Base-by-base conservation (phyloP, 2,329 filamentous ascomycete species). In the Pseudomassariella vexata region DNA sequence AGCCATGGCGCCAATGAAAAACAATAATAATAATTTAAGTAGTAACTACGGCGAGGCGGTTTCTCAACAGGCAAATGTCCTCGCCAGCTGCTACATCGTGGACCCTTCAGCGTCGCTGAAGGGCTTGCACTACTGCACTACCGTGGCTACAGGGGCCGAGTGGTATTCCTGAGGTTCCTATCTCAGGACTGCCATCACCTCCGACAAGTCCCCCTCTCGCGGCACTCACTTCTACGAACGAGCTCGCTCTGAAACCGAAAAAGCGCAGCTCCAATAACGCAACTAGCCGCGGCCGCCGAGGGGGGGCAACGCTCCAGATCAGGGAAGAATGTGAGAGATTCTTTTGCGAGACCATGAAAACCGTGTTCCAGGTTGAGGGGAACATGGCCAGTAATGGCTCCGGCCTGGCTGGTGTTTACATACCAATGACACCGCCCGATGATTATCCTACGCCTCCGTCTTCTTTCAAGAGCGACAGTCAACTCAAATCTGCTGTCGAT, bases 291-390 rank as follows among this genome's bases (percentile, higher is more conserved):
- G 63, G 65, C 59, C 70, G 75, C 58, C 74, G 73, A 82, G 84
- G 84, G 85, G 88, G 88, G 87, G 88, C 88, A 82, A 80, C 86
- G 84, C 79, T 85, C 68, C 81, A 82, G 71, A 94, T 95, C 76
- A 88, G 84, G 85, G 88, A 84, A 88, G 88, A 95, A 86, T 94
- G 89, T 95, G 89, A 95, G 88, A 95, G 89, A 76, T 90, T 95
- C 82, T 94, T 95, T 79, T 95, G 89, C 70, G 87, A 90, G 82
- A 82, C 81, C 76, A 85, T 95, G 80, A 84, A 78, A 69, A 70
- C 81, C 70, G 83, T 85, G 72, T 95, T 95, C 79, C 85, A 83
- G 75, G 89, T 86, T 94, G 88, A 94, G 87, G 80, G 82, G 84
- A 80, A 79, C 67, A 63, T 68, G 73, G 75, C 66, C 62, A 66